Base-by-base conservation (phyloP, 768 basidiomycete genomes). In the Podaxis mareebaensis region DNA sequence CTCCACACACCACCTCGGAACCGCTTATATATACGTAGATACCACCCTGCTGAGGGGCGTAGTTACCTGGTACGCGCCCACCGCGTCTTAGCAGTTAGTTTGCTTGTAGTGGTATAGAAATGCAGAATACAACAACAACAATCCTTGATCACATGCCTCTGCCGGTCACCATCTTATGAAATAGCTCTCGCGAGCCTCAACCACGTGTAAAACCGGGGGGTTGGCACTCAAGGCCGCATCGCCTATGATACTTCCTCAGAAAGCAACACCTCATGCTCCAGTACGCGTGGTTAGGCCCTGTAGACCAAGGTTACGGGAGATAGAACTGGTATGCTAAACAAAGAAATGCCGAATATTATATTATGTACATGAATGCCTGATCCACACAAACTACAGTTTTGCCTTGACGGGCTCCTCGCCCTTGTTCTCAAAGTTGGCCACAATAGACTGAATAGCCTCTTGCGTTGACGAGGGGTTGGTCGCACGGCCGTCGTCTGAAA, bases 381-480 rank as follows among this genome's bases (percentile, higher is more conserved):
- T 36, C 11, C n/a, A 54, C 24, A 33, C 30, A 64, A 22, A 55
- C 73, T 79, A 88, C 68, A 88, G 63, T 68, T 85, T 87, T 20
- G 87, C 77, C 75, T 85, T 87, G 39, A 72, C 71, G 15, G 52
- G 13, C 36, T 67, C 67, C 33, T 74, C 76, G 4, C 73, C 77
- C 66, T 81, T 79, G 69, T 85, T 85, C 48, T 75, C 79, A 66
- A 85, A 82, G 74, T 85, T 85, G 38, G 78, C 81, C 24, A 82
- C 75, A 65, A 83, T 72, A 76, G 90, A 88, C 73, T 90, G 83
- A 68, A 95, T 80, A 39, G 93, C 85, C 71, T 98, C 95, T 30
- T 84, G 78, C 5, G 88, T 82, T 7, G 88, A 84, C 5, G 82
- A 70, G 0, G 96, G 97, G 76, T 97, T 78, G 11, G 93, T 96